Base-by-base conservation (phyloP, 495 filamentous ascomycete species). In the Penicillium maclennaniae region DNA sequence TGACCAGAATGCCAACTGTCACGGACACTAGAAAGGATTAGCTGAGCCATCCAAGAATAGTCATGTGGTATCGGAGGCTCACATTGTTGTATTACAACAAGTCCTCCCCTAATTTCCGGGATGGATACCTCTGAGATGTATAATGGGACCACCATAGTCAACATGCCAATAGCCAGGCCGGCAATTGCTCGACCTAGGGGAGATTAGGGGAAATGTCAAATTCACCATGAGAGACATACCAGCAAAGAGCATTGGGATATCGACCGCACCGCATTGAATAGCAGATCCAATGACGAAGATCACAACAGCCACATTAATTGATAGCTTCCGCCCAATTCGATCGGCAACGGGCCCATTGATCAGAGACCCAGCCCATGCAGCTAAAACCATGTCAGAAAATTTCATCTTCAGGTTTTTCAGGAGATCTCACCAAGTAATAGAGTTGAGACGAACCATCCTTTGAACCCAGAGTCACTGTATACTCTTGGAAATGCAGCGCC, bases 391-490 rank as follows among this genome's bases (percentile, higher is more conserved):
- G 39, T 50, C 19, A 50, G 20, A n/a, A n/a, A n/a, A 7, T 10
- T 15, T 23, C 26, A 23, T 1, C 36, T 26, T 12, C 4, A 6
- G 36, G 43, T 47, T 6, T 8, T 3, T 2, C 25, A n/a, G 16
- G 17, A 4, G 2, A 49, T 47, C 57, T 49, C 37, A 65, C 89
- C 89, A 4, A 95, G 79, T 58, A 92, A 83, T 56, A 92, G 81
- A 51, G 91, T 92, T 2, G 89, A 81, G 6, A 88, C 88, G 44
- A 91, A 73, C 84, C 87, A 89, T 26, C 87, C 88, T 63, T 89
- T 88, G 52, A 72, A 83, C 0, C 84, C 81, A 58, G 81, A 78
- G 58, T 88, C 77, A 0, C 70, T 60, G 50, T 78, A 82, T 42
- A 84, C 85, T 19, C 78, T 75, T 34, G 83, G 84, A 78, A 89